Base-by-base conservation (phyloP, 768 basidiomycete genomes). In the Leccinum rimulosum region DNA sequence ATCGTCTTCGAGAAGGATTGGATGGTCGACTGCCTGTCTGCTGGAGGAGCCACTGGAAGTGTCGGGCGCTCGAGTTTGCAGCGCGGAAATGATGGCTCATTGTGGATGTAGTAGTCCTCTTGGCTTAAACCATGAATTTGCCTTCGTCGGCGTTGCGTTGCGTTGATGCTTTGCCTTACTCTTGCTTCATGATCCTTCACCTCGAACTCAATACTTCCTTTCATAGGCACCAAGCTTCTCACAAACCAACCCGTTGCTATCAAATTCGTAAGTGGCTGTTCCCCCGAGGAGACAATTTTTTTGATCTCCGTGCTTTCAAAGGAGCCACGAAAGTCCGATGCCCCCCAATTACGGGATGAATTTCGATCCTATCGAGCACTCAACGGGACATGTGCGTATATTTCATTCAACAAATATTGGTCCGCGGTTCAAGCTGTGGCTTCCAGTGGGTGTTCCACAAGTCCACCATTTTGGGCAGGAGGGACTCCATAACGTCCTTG, bases 391-490 rank as follows among this genome's bases (percentile, higher is more conserved):
- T 82, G 93, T 95, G 73, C 57, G 91, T 84, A 40, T 50, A 28
- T 52, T 50, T 57, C 43, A 22, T 49, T 38, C 52, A 38, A n/a
- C 45, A 25, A 25, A 25, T 25, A 31, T 54, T 55, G 56, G 49
- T 64, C 59, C 62, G 54, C 59, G 61, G 59, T 57, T 62, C 50
- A 58, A 59, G 56, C 33, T 45, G 15, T 50, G 35, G 17, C 40
- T 60, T 62, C 36, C 73, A 98, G 96, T 87, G 63, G 96, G 96
- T 56, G 92, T 99, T 55, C 96, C 96, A 2, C 95, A 98, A 74
- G 97, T 98, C 30, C 94, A 98, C 76, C 91, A 99, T 80, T 99
- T 98, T 69, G 96, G 96, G 51, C 95, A 97, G 74, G 96, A 99
- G 75, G 97, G 96, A 14, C 82, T 98, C 45, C 97, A 99, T 78